A percentile compares a stretch with the other conserved stretches of the same genome.
phyloP scores from a whole-genome alignment of 2,329 filamentous ascomycete genomes.

The Ilyonectria mors-panacis region DNA sequence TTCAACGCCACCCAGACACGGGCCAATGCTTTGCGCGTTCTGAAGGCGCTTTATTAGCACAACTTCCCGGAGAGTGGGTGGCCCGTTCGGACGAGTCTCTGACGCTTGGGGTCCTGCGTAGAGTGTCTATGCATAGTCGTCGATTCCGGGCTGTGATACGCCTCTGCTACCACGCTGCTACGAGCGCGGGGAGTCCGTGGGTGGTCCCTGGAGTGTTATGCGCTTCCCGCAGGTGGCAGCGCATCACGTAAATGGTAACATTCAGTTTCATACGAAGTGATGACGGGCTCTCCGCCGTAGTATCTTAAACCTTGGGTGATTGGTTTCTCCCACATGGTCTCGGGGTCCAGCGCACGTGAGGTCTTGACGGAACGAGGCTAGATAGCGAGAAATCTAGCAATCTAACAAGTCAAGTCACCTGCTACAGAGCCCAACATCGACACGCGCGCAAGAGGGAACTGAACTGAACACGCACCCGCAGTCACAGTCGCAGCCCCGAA shows the following conservation, averaged over 20 bases:
- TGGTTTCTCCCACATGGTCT: background rate
- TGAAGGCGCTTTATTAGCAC: background rate
- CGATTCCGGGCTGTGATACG: background rate
- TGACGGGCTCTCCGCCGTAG: background rate
- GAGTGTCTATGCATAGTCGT: background rate
- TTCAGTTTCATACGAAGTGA: too few species aligned
- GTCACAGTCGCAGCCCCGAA: background rate
- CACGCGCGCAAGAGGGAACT: background rate
- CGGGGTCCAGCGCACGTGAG: background rate
- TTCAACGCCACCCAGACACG: background rate
- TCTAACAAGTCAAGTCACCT: background rate
- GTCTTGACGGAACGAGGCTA: background rate
- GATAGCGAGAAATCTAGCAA: background rate
- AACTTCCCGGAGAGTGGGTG: slow-evolving; percentile 5
- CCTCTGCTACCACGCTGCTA: background rate
- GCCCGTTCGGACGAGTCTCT: background rate
- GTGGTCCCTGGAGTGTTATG: background rate
- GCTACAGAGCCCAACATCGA: too few species aligned
- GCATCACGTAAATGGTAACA: background rate
- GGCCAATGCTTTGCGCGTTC: background rate
- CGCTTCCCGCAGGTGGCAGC: background rate
- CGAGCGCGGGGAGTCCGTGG: background rate
- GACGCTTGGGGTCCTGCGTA: background rate
- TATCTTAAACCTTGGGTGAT: background rate
- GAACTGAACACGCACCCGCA: background rate